A percentile compares a stretch with the other conserved stretches of the same genome.
phyloP scores from a whole-genome alignment of 495 filamentous ascomycete genomes.

The Lepraria neglecta region DNA sequence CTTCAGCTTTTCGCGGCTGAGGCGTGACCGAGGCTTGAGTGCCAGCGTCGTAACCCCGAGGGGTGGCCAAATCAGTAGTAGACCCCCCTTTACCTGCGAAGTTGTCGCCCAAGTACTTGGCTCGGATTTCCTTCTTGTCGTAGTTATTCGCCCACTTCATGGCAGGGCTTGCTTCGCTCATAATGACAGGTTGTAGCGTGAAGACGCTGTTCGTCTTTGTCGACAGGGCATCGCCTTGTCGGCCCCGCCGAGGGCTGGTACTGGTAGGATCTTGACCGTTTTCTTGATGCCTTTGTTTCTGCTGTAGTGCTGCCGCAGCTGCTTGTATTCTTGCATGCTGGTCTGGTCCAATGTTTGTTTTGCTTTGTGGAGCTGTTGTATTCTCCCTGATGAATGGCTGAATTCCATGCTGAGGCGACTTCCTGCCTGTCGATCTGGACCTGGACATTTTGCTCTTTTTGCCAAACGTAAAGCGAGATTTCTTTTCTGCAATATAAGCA shows the following conservation, averaged over 20 bases:
- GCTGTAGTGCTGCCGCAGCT: slow-evolving; percentile 75
- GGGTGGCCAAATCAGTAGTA: slow-evolving; percentile 25
- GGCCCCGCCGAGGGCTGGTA: slow-evolving; percentile 33
- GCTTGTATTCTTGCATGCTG: slow-evolving; percentile 89
- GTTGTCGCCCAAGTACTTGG: slow-evolving; percentile 68
- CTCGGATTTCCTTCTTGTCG: slow-evolving; percentile 76
- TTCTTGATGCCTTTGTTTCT: slow-evolving; percentile 56
- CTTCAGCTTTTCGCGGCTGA: slow-evolving; percentile 26
- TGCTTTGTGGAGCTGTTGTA: slow-evolving; percentile 54
- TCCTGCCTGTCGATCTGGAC: slow-evolving; percentile 58
- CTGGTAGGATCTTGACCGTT: slow-evolving; percentile 24
- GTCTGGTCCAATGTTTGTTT: slow-evolving; percentile 82
- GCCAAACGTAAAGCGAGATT: slow-evolving; percentile 78
- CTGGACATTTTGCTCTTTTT: slow-evolving; percentile 59
- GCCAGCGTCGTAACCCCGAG: slow-evolving; percentile 9
- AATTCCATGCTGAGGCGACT: slow-evolving; percentile 31
- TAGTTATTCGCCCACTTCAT: slow-evolving; percentile 94
- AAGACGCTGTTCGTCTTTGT: slow-evolving; percentile 87
- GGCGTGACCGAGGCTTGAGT: slow-evolving; percentile 24
- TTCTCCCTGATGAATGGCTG: slow-evolving; percentile 49
- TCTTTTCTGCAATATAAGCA: slow-evolving; percentile 90
- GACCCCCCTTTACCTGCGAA: slow-evolving; percentile 64
- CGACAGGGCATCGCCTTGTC: slow-evolving; percentile 46
- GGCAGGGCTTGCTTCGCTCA: slow-evolving; percentile 82
- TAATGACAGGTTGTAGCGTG: slow-evolving; percentile 77